Evolutionary conservation across 257 asterid species (phyloP).

Genomic region (Lavandula angustifolia): DNA sequence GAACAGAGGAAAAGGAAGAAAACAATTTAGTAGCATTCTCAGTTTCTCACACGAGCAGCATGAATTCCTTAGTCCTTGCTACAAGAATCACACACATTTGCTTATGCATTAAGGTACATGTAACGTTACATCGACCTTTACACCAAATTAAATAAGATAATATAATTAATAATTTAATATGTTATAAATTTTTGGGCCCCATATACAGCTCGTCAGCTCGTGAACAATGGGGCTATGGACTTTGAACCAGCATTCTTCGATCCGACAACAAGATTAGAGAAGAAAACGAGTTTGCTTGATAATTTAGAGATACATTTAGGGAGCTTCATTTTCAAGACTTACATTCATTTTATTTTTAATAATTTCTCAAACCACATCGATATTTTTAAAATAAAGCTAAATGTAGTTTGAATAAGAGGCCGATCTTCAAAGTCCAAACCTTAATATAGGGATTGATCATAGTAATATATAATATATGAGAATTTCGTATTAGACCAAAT

Average conservation of each 20-base stretch:
- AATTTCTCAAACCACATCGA: slow-evolving; percentile 19
- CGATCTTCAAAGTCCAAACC: slow-evolving; percentile 85
- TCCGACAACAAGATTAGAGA: slow-evolving; percentile 35
- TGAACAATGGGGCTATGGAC: slow-evolving; percentile 27
- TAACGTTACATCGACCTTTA: not conserved
- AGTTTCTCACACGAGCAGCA: not conserved
- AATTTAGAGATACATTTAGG: slow-evolving; percentile 42
- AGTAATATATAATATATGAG: slow-evolving; percentile 4
- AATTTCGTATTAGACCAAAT: slow-evolving; percentile 23
- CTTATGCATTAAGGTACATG: slow-evolving; percentile 5
- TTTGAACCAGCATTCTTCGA: slow-evolving; percentile 32
- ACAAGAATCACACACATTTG: not conserved
- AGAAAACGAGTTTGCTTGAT: slow-evolving; percentile 35
- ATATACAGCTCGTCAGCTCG: slow-evolving; percentile 5
- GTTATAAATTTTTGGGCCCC: slow-evolving; percentile 1
- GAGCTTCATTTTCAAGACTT: slow-evolving; percentile 58
- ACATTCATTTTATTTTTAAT: not conserved
- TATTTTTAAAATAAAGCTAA: slow-evolving; percentile 33
- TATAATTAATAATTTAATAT: not conserved
- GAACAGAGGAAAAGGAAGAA: too few species aligned
- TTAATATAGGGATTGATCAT: slow-evolving; percentile 51
- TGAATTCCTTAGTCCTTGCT: not conserved
- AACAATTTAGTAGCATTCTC: not conserved
- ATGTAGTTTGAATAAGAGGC: slow-evolving; percentile 90
- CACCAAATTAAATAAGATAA: too few species aligned